A percentile compares a stretch with the other conserved stretches of the same genome.
Conservation (phyloP, 2,329 filamentous ascomycete genomes). For the Trichoderma breve region DNA sequence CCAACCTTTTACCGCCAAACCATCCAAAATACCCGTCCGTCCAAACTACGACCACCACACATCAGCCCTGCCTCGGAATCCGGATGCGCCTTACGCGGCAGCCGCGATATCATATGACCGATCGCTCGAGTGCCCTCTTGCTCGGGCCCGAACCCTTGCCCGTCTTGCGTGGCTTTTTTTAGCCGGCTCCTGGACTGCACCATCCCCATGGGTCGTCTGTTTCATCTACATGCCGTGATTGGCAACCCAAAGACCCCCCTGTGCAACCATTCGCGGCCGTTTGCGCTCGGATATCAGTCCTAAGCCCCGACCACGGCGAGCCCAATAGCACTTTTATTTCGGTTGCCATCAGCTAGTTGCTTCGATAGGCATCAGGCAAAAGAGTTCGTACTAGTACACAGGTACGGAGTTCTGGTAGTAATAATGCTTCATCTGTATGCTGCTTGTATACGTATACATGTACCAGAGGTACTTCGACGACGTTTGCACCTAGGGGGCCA, state of each 20-base stretch:
- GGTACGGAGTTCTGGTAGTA: too few relatives aligned
- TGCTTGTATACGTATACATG: background rate
- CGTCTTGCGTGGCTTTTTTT: conserved; percentile 11
- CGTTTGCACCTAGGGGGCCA: background rate
- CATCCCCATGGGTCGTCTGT: conserved; percentile 14
- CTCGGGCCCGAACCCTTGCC: conserved; percentile 13
- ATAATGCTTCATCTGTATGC: background rate
- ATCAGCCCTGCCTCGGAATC: conserved; percentile 9
- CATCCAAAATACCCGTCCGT: background rate
- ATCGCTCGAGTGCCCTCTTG: conserved; percentile 6
- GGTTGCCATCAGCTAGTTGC: conserved; percentile 5
- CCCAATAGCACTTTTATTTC: conserved; percentile 8
- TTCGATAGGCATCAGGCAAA: background rate
- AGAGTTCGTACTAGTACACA: background rate
- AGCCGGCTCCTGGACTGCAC: background rate
- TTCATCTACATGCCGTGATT: conserved; percentile 9
- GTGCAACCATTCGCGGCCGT: background rate
- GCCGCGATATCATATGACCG: conserved; percentile 16
- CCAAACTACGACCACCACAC: background rate
- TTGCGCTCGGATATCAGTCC: background rate
- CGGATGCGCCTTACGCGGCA: conserved; percentile 17
- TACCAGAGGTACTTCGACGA: background rate
- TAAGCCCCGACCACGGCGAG: background rate
- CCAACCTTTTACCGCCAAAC: background rate
- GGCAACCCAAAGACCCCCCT: background rate